Evolutionary conservation across 1,284 basidiomycete genomes (phyloP).

Genomic region (Pseudozyma tsukubaensis): DNA sequence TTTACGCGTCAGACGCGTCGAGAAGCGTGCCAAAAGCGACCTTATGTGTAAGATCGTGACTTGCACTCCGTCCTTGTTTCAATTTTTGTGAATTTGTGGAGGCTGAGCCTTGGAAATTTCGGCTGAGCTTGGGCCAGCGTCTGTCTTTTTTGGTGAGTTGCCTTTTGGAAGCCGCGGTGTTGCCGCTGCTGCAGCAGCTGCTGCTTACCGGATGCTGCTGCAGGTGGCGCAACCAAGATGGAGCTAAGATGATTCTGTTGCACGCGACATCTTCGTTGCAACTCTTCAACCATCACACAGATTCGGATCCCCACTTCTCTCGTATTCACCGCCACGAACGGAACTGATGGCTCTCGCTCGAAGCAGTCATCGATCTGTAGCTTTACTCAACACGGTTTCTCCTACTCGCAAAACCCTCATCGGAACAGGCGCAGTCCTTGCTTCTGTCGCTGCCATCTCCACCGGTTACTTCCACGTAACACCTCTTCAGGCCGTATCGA

Average conservation of each 20-base stretch:
- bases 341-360: slow-evolving; percentile 40
- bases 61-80: too few species aligned
- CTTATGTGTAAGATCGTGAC: slow-evolving; percentile 11
- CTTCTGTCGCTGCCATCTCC: slow-evolving; percentile 27
- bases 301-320: neutral
- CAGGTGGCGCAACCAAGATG: neutral
- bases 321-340: neutral
- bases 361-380: slow-evolving; percentile 17
- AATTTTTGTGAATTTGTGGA: slow-evolving; percentile 12
- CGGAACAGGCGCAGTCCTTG: slow-evolving; percentile 29
- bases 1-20: slow-evolving; percentile 45
- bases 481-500: neutral
- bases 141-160: slow-evolving; percentile 1
- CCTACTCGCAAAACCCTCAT: slow-evolving; percentile 25
- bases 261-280: slow-evolving; percentile 23
- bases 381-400: slow-evolving; percentile 28
- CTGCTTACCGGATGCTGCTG: slow-evolving; percentile 22
- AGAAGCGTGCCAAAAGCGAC: neutral
- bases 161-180: slow-evolving; percentile 1
- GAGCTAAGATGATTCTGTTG: neutral
- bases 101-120: slow-evolving; percentile 1
- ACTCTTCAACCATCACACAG: neutral
- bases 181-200: neutral
- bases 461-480: slow-evolving; percentile 14
- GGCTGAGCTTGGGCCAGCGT: slow-evolving; percentile 11